Base-by-base conservation (phyloP, 352 stramenopile genomes). In the Peronospora destructor region DNA sequence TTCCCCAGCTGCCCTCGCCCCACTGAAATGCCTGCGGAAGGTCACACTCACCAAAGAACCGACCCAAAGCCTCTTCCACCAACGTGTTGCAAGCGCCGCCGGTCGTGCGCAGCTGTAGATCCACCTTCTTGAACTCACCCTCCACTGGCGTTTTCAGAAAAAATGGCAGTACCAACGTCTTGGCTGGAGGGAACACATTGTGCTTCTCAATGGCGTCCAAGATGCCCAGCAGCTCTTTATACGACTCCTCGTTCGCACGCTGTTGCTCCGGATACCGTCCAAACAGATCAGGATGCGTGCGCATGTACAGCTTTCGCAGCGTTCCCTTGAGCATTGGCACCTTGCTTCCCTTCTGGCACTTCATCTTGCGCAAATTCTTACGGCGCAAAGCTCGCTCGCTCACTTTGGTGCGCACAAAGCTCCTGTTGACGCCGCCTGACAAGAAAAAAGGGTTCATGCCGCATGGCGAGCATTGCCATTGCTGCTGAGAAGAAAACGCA, bases 151-250 rank as follows among this genome's bases (percentile, higher is more conserved):
- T 88, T 59, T 82, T 84, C 43, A 88, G 49, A 47, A 64, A 88
- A 56, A 88, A 88, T 30, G 74, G 74, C 50, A 88, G 54, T 48
- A 69, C 58, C 38, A 85, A 65, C 45, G 66, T 81, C 68, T 86
- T 86, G 45, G 77, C 74, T 12, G 74, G 73, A 49, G 77, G 77
- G 44, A 85, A 89, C 61, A 84, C 73, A 51, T 85, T 83, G 63
- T 84, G 66, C 56, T 84, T 85, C 49, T 85, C 70, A 59, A 89
- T 86, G 49, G 77, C 76, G 56, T 86, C 75, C 49, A 89, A 54
- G 45, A 89, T 89, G 49, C 77, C 77, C 64, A 89, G 68, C 33
- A 89, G 64, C 56, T 89, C 77, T 55, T 86, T 85, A 66, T 89
- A 89, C 58, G 74, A 86, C 53, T 69, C 71, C 40, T 81, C 76